Evolutionary conservation across 768 basidiomycete species (phyloP), one percentile per base, ranked within the genome.

Genomic region (Boletus sp.): DNA sequence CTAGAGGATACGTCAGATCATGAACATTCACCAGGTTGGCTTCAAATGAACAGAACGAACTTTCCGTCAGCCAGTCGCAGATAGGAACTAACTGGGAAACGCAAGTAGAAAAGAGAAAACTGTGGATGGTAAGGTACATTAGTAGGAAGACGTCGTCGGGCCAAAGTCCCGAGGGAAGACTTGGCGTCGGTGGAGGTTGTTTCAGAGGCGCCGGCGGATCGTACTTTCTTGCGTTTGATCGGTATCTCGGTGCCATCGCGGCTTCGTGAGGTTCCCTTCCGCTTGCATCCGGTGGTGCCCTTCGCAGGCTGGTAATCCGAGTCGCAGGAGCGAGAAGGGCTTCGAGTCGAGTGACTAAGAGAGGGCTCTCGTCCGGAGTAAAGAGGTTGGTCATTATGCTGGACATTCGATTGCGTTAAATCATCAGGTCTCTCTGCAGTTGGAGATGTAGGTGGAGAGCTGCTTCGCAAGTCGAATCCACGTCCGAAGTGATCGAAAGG

Each of bases 101-200:
- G 80, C 51, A 85, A 72, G 66, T 92, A 92, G 57, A 88, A 80
- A 19, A 84, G 77, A 38, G 83, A 70, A 62, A 84, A 89, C 30
- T 72, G 69, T 2, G 73, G 55, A 23, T 80, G 74, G 45, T 79
- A 72, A 39, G 78, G 71, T 49, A 88, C 60, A 41, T 67, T 42
- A 8, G 71, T 54, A 3, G 85, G 84, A 50, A 90, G 78, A 8
- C 73, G 76, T 51, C 89, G 80, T 19, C 61, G 72, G 11, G 50
- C 54, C 9, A 51, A 50, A 8, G 43, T 34, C 8, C 21, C 54
- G 30, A 35, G 35, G 25, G 60, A 37, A n/a, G 45, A 13, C 47
- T 43, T 15, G 46, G 42, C 14, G 11, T 55, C 44, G 7, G 48
- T 34, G 34, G 44, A 13, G 5, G 45, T 32, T 15, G 41, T 2